A percentile compares a stretch with the other conserved stretches of the same genome.
Conservation (phyloP, 768 basidiomycete species). For the Clathrus columnatus region DNA sequence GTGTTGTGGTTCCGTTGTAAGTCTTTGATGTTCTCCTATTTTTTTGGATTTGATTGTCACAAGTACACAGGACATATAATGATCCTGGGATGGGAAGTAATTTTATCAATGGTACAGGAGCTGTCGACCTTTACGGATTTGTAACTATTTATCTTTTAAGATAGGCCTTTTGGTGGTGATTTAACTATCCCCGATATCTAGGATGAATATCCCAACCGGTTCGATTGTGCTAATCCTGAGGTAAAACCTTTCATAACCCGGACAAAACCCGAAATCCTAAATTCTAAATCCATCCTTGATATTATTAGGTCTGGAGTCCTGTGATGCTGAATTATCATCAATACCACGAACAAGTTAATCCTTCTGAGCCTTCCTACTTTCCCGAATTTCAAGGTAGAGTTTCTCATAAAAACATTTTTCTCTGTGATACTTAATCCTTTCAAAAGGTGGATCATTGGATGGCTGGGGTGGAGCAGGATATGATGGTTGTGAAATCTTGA, state of each 20-base stretch:
- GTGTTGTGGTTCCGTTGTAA: conserved; percentile 52
- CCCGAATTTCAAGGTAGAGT: conserved; percentile 17
- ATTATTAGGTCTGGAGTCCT: conserved; percentile 39
- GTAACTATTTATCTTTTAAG: not conserved
- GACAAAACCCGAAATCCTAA: too few relatives aligned
- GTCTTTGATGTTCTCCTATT: too few relatives aligned
- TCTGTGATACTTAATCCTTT: not conserved
- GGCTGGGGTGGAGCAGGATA: conserved; percentile 21
- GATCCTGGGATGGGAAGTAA: conserved; percentile 11
- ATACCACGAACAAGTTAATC: conserved; percentile 29
- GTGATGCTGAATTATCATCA: conserved; percentile 53
- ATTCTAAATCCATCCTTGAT: too few relatives aligned
- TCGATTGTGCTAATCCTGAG: conserved; percentile 17
- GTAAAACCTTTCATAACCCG: conserved; percentile 12
- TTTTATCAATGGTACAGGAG: conserved; percentile 16
- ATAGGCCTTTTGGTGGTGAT: not conserved
- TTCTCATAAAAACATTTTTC: too few relatives aligned
- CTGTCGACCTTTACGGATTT: conserved; percentile 16
- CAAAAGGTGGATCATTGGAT: conserved; percentile 18
- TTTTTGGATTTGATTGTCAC: not conserved
- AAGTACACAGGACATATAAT: conserved; percentile 14
- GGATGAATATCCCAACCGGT: conserved; percentile 19
- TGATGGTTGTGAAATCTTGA: conserved; percentile 18
- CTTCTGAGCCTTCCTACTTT: conserved; percentile 14
- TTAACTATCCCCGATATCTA: conserved; percentile 1